Conservation (phyloP, 2,329 filamentous ascomycete genomes). For the Alternaria hordeiaustralica region DNA sequence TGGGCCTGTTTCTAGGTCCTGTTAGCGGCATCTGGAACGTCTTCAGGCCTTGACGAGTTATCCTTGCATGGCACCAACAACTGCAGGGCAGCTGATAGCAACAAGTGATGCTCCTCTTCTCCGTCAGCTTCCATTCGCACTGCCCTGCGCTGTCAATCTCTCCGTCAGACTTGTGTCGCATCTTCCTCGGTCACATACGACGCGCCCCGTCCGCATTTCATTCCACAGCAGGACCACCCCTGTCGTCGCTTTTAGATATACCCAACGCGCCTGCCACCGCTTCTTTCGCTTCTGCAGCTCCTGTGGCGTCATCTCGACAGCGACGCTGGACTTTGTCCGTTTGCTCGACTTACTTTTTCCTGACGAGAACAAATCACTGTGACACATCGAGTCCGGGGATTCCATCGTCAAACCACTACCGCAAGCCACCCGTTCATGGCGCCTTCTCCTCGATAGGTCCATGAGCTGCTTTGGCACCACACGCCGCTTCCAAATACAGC, state of each 20-base stretch:
- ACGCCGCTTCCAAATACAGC: constrained; percentile 9
- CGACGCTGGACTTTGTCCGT: not conserved
- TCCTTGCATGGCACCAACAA: constrained; percentile 10
- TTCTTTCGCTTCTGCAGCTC: not conserved
- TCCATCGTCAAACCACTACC: constrained; percentile 20
- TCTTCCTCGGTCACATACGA: constrained; percentile 11
- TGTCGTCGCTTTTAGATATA: constrained; percentile 4
- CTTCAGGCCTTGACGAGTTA: constrained; percentile 5
- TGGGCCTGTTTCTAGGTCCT: not conserved
- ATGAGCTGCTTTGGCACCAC: constrained; percentile 16
- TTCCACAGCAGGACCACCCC: constrained; percentile 12
- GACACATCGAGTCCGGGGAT: constrained; percentile 6
- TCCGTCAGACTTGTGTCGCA: not conserved
- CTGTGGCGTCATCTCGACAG: not conserved
- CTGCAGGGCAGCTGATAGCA: constrained; percentile 12
- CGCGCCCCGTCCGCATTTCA: constrained; percentile 15
- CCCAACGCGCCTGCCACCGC: constrained; percentile 1
- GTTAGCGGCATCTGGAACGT: constrained; percentile 22
- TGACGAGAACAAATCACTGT: constrained; percentile 10
- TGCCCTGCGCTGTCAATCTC: not conserved
- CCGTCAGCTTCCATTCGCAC: not conserved
- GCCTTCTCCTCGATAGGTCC: constrained; percentile 8
- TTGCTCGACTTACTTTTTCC: constrained; percentile 6
- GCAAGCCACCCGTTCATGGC: constrained; percentile 18
- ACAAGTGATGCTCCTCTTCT: constrained; percentile 1